Evolutionary conservation across 352 stramenopile species (phyloP).

Genomic region (Phytopythium cucurbitacearum): DNA sequence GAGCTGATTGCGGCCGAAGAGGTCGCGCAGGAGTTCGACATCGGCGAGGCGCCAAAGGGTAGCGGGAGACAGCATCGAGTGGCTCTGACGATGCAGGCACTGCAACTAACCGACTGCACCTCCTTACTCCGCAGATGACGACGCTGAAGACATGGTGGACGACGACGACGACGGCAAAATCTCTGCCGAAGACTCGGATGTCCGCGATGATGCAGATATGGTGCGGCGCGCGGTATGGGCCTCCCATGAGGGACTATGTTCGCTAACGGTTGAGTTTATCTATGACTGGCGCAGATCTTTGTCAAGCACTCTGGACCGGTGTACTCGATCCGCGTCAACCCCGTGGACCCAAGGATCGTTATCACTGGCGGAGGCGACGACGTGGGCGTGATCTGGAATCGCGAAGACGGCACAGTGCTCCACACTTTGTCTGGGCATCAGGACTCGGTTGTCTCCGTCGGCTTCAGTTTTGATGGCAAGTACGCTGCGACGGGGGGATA

Average conservation of each 20-base stretch:
- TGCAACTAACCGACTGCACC: not conserved
- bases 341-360: constrained; percentile 73
- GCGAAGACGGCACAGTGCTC: constrained; percentile 71
- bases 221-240: constrained; percentile 8
- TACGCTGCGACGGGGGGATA: constrained; percentile 84
- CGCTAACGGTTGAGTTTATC: not conserved
- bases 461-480: constrained; percentile 87
- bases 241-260: not conserved
- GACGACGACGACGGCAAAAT: constrained; percentile 59
- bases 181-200: constrained; percentile 57
- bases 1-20: constrained; percentile 84
- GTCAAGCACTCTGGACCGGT: constrained; percentile 73
- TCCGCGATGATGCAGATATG: constrained; percentile 73
- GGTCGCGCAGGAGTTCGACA: constrained; percentile 74
- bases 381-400: constrained; percentile 83
- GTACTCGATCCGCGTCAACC: constrained; percentile 82
- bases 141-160: constrained; percentile 65
- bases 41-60: constrained; percentile 78
- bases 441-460: constrained; percentile 80
- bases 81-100: not conserved
- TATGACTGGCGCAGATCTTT: constrained; percentile 43
- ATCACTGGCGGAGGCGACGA: constrained; percentile 83
- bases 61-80: constrained; percentile 3
- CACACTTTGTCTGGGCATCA: constrained; percentile 75
- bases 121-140: constrained; percentile 31